Percentiles rank a stretch among this genome's conserved stretches.
Conservation (phyloP, 2,329 filamentous ascomycete genomes). For the Cercospora sojina region DNA sequence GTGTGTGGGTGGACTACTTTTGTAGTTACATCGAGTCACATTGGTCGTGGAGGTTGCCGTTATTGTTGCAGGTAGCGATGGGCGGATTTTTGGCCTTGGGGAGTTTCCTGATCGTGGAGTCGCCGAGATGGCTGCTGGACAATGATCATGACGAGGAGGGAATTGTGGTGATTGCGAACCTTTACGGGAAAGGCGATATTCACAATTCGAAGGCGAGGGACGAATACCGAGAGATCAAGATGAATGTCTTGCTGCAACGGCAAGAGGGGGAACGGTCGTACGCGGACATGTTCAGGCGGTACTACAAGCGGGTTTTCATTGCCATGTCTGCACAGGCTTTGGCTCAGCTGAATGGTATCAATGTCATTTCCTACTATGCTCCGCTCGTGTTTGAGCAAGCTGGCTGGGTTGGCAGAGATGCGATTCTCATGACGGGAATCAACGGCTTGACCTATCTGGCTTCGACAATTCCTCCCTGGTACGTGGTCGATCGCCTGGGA, state of each 20-base stretch:
- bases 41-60: conserved; percentile 84
- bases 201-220: conserved; percentile 89
- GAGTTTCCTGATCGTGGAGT: conserved; percentile 92
- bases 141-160: conserved; percentile 98
- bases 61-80: conserved; percentile 94
- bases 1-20: conserved; percentile 98
- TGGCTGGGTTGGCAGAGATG: conserved; percentile 87
- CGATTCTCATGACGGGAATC: conserved; percentile 95
- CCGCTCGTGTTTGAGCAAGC: conserved; percentile 95
- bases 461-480: conserved; percentile 95
- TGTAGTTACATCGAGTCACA: conserved; percentile 85
- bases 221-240: conserved; percentile 98
- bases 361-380: conserved; percentile 98
- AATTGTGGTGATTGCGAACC: conserved; percentile 95
- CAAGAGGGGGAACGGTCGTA: conserved; percentile 95
- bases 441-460: conserved; percentile 89
- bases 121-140: conserved; percentile 93
- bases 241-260: conserved; percentile 88
- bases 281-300: conserved; percentile 89
- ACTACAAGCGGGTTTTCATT: conserved; percentile 89
- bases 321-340: conserved; percentile 97
- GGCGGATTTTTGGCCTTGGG: conserved; percentile 79
- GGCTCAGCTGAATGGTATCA: conserved; percentile 97
- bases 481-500: conserved; percentile 89
- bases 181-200: conserved; percentile 94